Base-by-base conservation (phyloP, 345 rosid species). In the Isatis tinctoria region DNA sequence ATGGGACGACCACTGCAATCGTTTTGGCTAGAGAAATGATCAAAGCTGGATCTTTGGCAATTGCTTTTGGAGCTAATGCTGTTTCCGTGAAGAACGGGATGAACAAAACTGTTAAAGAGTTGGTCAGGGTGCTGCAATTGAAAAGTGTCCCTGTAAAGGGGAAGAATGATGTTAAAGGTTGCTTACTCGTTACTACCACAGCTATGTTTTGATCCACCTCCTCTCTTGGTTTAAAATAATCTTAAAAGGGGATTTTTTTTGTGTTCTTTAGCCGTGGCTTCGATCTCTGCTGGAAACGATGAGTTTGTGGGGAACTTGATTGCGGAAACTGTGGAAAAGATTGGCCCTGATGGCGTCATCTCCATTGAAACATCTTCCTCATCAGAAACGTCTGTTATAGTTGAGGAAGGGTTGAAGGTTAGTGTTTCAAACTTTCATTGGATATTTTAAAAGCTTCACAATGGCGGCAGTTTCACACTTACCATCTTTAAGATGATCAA, bases 321-420 rank as follows among this genome's bases (percentile, higher is more conserved):
- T 73, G 91, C 86, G 49, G 90, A 91, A 56, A 82, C 91, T 74
- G 79, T 94, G 39, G 87, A 86, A 43, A 87, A 83, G 83, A 88
- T 94, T 67, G 98, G 96, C 16, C 82, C 87, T 30, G 90, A 94
- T 84, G 97, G 98, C 14, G 88, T 94, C 39, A 87, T 91, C 77
- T 82, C 88, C 64, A 74, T 91, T 16, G 96, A 89, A 79, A 78
- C 94, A 47, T 94, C 97, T 65, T 79, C 90, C 35, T 77, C 97
- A 28, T 82, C 76, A 72, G 95, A 87, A 75, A 89, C 98, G 10
- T 84, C 33, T 70, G 82, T 94, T 45, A 81, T 81, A 61, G 75
- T 91, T 61, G 93, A 91, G 74, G 98, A 94, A 90, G 97, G 96
- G 69, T 78, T 91, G 85, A 86, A 91, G 96, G 96, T 94, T 75